Base-by-base conservation (phyloP, 1,284 basidiomycete species). In the Wolfiporia cocos region DNA sequence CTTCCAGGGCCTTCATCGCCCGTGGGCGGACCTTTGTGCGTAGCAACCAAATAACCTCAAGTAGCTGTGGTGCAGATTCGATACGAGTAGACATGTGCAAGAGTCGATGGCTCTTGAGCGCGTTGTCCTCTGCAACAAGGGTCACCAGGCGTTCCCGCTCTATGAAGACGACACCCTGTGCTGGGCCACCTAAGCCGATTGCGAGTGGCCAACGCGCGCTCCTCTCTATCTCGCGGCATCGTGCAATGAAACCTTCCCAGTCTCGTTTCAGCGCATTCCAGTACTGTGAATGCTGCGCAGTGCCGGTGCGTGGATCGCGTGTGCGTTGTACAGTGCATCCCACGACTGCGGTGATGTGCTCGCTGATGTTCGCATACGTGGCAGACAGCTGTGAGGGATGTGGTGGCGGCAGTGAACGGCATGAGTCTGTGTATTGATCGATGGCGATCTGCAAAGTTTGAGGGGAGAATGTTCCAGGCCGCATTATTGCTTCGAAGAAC, bases 171-270 rank as follows among this genome's bases (percentile, higher is more conserved):
- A 87, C 62, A 26, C 73, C 72, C 29, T 74, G 68, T 34, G 54
- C 58, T 17, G 69, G 59, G 30, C 69, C 68, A 24, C 74, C 71
- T 20, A 70, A 57, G 26, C 78, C 81, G 26, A 91, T 68, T 11
- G 74, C 71, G 12, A 94, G 70, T 0, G 91, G 90, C 84, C 87
- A 89, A 34, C 91, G 75, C 18, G 86, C 88, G 50, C 81, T 81
- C 36, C 86, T 80, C 63, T 95, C 91, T 11, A 92, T 71, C 53
- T 93, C 90, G 43, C 88, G 78, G 53, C 89, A 91, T 32, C 89
- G 76, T 11, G 92, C 86, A 49, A 94, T 81, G 56, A 95, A 90
- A 2, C 92, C 89, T 55, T 95, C 86, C 91, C 92, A 96, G 54
- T 96, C 91, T 30, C 87, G 70, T 61, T 91, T 93, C 49, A 94